Percentiles rank a stretch among this genome's conserved stretches.
Evolutionary conservation across 2,329 filamentous ascomycete genomes (phyloP).

Genomic region (Pleurostoma richardsiae): DNA sequence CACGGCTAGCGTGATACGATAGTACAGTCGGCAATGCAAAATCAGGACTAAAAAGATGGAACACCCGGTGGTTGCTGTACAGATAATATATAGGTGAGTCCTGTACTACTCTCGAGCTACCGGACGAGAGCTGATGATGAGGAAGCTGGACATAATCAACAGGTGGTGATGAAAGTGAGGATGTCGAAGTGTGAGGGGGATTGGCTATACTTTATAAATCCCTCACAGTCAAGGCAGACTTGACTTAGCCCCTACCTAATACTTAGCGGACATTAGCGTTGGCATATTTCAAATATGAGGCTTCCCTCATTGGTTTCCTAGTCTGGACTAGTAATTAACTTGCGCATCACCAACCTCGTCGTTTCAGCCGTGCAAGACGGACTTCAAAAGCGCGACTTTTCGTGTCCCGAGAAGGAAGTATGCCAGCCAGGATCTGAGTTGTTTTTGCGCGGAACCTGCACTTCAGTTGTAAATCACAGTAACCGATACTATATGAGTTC

Average conservation of each 20-base stretch:
- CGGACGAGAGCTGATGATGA: neutral
- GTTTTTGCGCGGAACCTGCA: too few relatives aligned
- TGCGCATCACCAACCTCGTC: too few relatives aligned
- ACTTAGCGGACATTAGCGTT: too few relatives aligned
- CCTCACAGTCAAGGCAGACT: neutral
- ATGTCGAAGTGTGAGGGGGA: neutral
- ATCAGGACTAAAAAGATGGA: neutral
- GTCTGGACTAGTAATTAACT: too few relatives aligned
- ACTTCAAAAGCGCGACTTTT: too few relatives aligned
- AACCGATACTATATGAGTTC: constrained; percentile 9
- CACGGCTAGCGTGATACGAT: neutral
- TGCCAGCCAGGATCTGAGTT: too few relatives aligned
- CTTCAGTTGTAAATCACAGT: neutral
- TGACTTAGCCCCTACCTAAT: too few relatives aligned
- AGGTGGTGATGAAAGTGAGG: neutral
- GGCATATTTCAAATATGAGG: too few relatives aligned
- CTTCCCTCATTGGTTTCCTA: too few relatives aligned
- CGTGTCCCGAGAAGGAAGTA: too few relatives aligned
- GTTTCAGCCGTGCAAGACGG: too few relatives aligned
- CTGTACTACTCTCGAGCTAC: neutral
- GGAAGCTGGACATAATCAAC: neutral
- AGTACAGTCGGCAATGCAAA: neutral
- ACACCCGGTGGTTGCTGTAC: neutral
- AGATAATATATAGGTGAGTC: neutral
- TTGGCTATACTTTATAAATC: neutral